phyloP scores from a whole-genome alignment of 1,284 basidiomycete species.

The Malassezia psittaci region DNA sequence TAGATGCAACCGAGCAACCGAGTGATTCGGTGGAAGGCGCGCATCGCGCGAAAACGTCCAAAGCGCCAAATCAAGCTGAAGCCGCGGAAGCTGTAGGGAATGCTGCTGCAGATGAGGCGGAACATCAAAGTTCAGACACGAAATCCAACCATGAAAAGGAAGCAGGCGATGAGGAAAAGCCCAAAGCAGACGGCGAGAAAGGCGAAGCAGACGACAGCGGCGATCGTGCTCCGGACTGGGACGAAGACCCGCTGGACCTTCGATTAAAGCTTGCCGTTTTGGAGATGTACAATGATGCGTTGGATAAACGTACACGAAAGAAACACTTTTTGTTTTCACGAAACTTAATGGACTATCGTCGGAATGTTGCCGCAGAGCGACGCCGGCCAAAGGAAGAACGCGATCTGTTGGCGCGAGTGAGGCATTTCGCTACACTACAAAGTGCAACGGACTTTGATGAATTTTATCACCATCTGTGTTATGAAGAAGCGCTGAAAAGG shows the following conservation, averaged over 20 bases:
- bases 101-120: slow-evolving; percentile 10
- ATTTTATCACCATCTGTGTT: slow-evolving; percentile 73
- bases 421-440: slow-evolving; percentile 84
- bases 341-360: slow-evolving; percentile 69
- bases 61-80: slow-evolving; percentile 10
- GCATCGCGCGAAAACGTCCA: neutral
- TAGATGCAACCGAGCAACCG: slow-evolving; percentile 9
- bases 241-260: slow-evolving; percentile 72
- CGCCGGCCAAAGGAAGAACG: slow-evolving; percentile 82
- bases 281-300: slow-evolving; percentile 81
- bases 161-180: slow-evolving; percentile 29
- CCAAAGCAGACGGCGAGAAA: slow-evolving; percentile 10
- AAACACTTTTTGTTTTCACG: slow-evolving; percentile 90
- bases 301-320: slow-evolving; percentile 75
- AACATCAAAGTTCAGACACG: neutral
- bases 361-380: slow-evolving; percentile 83
- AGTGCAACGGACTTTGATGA: slow-evolving; percentile 83
- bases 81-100: neutral
- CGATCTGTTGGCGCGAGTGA: slow-evolving; percentile 76
- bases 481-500: slow-evolving; percentile 41
- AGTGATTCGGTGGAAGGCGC: slow-evolving; percentile 12
- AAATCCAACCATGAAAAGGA: slow-evolving; percentile 3
- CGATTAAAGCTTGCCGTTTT: slow-evolving; percentile 78
- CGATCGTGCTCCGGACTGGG: slow-evolving; percentile 50
- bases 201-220: slow-evolving; percentile 27